These are phyloP conservation scores for Podaxis carcinomalis DNA, from an alignment of 768 basidiomycete genomes.

Conservation along the genomic window DNA sequence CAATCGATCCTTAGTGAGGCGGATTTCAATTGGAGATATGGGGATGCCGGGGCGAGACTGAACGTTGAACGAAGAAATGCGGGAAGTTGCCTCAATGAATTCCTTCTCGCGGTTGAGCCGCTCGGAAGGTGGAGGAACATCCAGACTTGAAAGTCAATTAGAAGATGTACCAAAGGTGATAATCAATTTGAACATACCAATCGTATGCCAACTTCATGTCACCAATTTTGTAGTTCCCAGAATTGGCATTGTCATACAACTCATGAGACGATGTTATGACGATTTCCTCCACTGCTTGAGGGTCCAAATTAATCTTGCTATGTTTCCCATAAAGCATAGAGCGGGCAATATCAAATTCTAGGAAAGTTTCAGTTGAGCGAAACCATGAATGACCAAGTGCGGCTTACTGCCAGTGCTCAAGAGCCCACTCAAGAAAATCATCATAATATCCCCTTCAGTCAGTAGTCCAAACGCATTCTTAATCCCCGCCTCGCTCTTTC, in stretches of 20 bases:
- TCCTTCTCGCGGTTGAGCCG: conserved; percentile 68
- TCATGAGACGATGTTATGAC: conserved; percentile 81
- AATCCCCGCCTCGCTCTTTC: conserved; percentile 55
- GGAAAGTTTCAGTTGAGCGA: conserved; percentile 10
- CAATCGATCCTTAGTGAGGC: conserved; percentile 85
- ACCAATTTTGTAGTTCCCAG: conserved; percentile 87
- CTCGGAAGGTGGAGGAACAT: conserved; percentile 65
- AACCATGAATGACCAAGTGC: background rate
- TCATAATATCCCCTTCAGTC: conserved; percentile 61
- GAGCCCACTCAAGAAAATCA: conserved; percentile 85
- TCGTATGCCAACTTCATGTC: conserved; percentile 98
- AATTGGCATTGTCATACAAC: conserved; percentile 92
- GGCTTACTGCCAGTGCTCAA: conserved; percentile 85
- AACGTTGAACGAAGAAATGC: conserved; percentile 89
- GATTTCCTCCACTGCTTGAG: conserved; percentile 62
- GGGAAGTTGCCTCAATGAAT: conserved; percentile 97
- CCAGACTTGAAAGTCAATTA: conserved; percentile 47
- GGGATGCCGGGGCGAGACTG: conserved; percentile 68
- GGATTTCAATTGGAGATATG: conserved; percentile 90
- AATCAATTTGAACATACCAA: conserved; percentile 53
- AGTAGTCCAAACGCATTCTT: conserved; percentile 81
- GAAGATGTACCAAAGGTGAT: background rate
- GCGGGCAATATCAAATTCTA: conserved; percentile 69
- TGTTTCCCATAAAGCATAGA: conserved; percentile 46
- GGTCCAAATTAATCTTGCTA: conserved; percentile 45